Evolutionary conservation across 2,329 filamentous ascomycete genomes (phyloP), one percentile per base, ranked within the genome.

Genomic region (Triangularia setosa): DNA sequence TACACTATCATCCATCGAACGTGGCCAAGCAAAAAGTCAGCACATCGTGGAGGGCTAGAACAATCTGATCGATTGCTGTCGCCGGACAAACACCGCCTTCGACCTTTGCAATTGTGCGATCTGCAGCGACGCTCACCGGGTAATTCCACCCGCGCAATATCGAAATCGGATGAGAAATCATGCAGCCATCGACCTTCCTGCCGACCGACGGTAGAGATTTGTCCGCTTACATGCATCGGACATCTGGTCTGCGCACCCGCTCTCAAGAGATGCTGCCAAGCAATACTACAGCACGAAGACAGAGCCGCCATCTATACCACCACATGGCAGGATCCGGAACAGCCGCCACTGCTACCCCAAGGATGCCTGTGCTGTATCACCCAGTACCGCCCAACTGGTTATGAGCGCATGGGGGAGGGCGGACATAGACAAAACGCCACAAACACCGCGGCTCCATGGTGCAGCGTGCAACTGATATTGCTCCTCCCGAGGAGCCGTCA

Each of bases 101-200:
- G 21, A 44, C 4, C 40, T 21, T 14, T 21, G 7, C 40, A 8
- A 11, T 48, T 48, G 6, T 48, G 40, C n/a, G n/a, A 23, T 48
- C 40, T 48, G 40, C n/a, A 9, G 8, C 11, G n/a, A 27, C 35
- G 58, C 30, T 62, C 58, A 27, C 67, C 68, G 68, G 68, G 64
- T 69, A 69, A 69, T 68, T 67, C 63, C 24, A 62, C 18, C 67
- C 67, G 67, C 25, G 48, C 62, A 69, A 66, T 68, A 24, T 68
- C 66, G n/a, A n/a, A 35, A 40, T 53, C 60, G 54, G 53, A 30
- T 54, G 16, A 44, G n/a, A 27, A 62, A 62, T 25, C 23, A 58
- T 44, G 35, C 58, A 60, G 27, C 57, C 35, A 58, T 59, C 21
- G 25, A 18, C 40, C 27, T 44, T 54, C 33, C 27, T 53, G 52